Percentiles rank a stretch among this genome's conserved stretches.
phyloP scores from a whole-genome alignment of 192 early-diverging fungal genomes.

The Phycomyces nitens region DNA sequence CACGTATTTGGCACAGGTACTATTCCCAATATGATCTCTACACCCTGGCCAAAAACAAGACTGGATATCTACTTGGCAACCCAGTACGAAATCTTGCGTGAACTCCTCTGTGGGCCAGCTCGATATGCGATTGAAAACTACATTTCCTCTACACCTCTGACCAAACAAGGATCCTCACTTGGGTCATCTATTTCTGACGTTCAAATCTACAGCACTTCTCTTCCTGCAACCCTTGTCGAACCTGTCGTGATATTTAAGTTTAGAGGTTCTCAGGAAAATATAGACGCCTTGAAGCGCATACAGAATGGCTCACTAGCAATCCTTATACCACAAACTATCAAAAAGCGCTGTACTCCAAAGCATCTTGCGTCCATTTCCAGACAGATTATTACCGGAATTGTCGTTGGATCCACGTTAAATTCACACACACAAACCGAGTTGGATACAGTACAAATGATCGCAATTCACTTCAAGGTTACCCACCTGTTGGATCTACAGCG shows the following conservation, averaged over 20 bases:
- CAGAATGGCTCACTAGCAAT: not conserved
- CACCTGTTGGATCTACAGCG: not conserved
- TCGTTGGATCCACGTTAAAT: not conserved
- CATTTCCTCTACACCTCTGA: not conserved
- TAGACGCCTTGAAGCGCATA: not conserved
- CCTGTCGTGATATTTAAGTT: not conserved
- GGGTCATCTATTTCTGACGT: not conserved
- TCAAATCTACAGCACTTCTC: not conserved
- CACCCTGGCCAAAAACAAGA: not conserved
- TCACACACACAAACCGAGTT: not conserved
- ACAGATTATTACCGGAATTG: not conserved
- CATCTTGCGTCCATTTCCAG: not conserved
- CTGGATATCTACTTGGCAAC: not conserved
- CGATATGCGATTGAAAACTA: not conserved
- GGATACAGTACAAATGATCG: not conserved
- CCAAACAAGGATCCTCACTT: too few relatives aligned
- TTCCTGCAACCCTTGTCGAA: not conserved
- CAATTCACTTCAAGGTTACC: not conserved
- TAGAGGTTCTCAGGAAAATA: not conserved
- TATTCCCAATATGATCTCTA: not conserved
- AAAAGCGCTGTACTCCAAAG: not conserved
- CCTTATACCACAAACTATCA: not conserved
- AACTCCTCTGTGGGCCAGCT: not conserved
- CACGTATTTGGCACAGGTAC: not conserved
- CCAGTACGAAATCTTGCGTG: constrained; percentile 12